Evolutionary conservation across 306 rosid species (phyloP), one percentile per base, ranked within the genome.

Genomic region (Acacia acuminata): DNA sequence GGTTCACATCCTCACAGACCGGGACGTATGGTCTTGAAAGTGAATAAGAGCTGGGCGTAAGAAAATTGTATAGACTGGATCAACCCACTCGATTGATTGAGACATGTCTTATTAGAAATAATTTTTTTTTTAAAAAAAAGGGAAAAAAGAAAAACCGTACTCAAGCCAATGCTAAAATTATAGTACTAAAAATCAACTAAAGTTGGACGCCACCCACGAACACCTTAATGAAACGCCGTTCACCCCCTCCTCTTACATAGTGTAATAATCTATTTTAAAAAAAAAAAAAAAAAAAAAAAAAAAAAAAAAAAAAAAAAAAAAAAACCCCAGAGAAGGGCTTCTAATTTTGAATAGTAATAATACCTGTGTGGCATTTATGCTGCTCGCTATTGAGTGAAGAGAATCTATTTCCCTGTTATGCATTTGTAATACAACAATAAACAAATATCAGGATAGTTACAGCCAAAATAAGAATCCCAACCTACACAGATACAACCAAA

Each of bases 321-420:
- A n/a, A n/a, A n/a, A n/a, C n/a, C n/a, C n/a, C n/a, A n/a, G n/a
- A n/a, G n/a, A n/a, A n/a, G n/a, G n/a, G n/a, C n/a, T n/a, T n/a
- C 25, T 22, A 76, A 66, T 42, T 69, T 25, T n/a, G 79, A 82
- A 78, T 85, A 79, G 64, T 24, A 76, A 19, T 25, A 80, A 16
- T 91, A 93, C 98, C 97, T 90, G 68, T 64, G 70, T 38, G 71
- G 83, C 82, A 79, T 78, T 80, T 61, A 64, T 38, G 86, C 75
- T 58, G 78, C 61, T 87, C 76, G 86, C 79, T 85, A 77, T 83
- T 6, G 85, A 82, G 32, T 76, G 87, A 61, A 91, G 71, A 87
- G 82, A 85, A 44, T 96, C 98, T 73, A 91, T 56, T 79, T 93
- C 97, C 87, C 99, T 96, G 89, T 81, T 69, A 72, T 55, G 61